Evolutionary conservation across 1,284 basidiomycete species (phyloP), one percentile per base, ranked within the genome.

Genomic region (Leccinum griseonigrum): DNA sequence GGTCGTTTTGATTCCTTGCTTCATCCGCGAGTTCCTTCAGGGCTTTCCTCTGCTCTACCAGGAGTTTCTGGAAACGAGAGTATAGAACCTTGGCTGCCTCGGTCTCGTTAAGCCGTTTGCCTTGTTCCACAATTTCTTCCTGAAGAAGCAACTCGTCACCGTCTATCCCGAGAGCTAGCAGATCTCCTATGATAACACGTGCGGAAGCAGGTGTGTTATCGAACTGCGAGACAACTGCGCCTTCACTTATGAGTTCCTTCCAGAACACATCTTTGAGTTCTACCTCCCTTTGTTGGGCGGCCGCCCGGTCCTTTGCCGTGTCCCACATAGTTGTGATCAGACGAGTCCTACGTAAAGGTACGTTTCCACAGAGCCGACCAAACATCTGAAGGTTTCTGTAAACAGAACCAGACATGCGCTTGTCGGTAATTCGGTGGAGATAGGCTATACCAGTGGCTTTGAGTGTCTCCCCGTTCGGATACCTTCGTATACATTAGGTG

Each of bases 401-500:
- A 26, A 36, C 46, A 51, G 46, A 36, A n/a, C 56, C 31, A 13
- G 56, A 36, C 56, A 50, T 34, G 6, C 16, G 46, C 7, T 50
- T 57, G 46, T 57, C 56, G 56, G 43, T 57, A n/a, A 57, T 50
- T 28, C 56, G 43, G 8, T 57, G 56, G 29, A 57, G 40, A 31
- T 57, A 57, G 11, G 8, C 7, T 11, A 56, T 43, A 16, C 54
- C 54, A 18, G 26, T 16, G 10, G 28, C 11, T 22, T 4, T 43
- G 36, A 31, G 28, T 2, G n/a, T 31, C 6, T n/a, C 7, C 3
- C 38, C 54, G 31, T 2, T 0, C 7, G 55, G 7, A 28, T 55
- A 32, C 16, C 54, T 56, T 11, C 10, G 6, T 18, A 43, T 29
- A 13, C 3, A 29, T 13, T 43, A 56, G 8, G n/a, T 13, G 26